phyloP scores from a whole-genome alignment of 345 rosid genomes.

The Cardamine resedifolia region DNA sequence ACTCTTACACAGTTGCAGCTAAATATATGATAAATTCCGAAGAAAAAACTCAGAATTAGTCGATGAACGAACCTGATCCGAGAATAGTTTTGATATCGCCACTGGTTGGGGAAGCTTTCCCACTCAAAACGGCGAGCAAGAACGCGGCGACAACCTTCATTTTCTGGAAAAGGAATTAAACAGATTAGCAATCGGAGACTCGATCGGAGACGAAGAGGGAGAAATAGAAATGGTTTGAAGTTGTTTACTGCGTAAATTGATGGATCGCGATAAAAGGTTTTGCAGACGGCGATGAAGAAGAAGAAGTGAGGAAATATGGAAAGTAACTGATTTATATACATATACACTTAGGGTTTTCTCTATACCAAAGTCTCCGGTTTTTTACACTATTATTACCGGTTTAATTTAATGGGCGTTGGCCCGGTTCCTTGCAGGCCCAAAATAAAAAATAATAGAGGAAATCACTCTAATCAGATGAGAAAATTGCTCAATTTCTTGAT shows the following conservation, averaged over 20 bases:
- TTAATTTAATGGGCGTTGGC: background rate
- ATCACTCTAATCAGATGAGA: too few species aligned
- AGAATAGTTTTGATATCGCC: constrained; percentile 59
- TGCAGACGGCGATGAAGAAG: constrained; percentile 9
- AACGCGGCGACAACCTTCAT: constrained; percentile 86
- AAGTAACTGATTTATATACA: constrained; percentile 1
- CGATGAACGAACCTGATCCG: constrained; percentile 54
- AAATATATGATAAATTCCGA: background rate
- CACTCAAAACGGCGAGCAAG: constrained; percentile 71
- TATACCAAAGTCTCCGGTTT: background rate
- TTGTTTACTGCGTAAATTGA: constrained; percentile 1
- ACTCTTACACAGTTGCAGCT: background rate
- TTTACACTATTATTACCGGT: background rate
- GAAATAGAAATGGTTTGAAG: background rate
- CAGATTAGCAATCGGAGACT: background rate
- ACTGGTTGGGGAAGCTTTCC: constrained; percentile 57
- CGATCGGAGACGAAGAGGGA: background rate
- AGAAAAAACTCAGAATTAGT: too few species aligned
- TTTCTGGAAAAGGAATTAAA: constrained; percentile 1
- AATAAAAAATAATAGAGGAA: too few species aligned
- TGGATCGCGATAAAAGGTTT: constrained; percentile 9
- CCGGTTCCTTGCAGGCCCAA: background rate
- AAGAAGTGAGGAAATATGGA: background rate
- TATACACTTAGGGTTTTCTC: constrained; percentile 20
- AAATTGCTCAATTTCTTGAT: too few species aligned